These are phyloP conservation scores for Phytophthora palmivora DNA, from an alignment of 352 stramenopile species.

Conservation along the genomic window DNA sequence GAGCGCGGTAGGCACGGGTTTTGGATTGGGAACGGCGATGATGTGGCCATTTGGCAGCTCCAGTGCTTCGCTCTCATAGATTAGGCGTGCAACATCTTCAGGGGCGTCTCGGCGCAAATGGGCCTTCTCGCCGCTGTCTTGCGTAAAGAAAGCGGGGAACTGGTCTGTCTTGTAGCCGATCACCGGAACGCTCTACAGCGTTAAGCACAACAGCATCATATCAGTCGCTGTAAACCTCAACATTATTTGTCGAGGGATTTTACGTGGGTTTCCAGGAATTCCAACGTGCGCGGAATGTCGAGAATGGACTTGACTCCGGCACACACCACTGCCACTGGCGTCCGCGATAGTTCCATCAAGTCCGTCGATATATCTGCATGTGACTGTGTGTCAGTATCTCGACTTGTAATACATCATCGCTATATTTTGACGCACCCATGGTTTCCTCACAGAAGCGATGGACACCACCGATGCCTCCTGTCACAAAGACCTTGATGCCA, in stretches of 20 bases:
- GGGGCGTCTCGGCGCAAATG: conserved; percentile 89
- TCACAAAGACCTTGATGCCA: conserved; percentile 98
- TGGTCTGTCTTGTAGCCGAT: conserved; percentile 92
- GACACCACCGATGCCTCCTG: conserved; percentile 95
- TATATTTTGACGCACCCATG: conserved; percentile 70
- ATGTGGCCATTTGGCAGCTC: conserved; percentile 88
- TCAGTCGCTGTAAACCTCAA: neutral
- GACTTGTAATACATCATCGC: neutral
- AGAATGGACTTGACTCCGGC: conserved; percentile 99
- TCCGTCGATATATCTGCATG: conserved; percentile 95
- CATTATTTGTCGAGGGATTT: conserved; percentile 2
- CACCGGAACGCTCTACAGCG: conserved; percentile 92
- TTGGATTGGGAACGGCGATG: conserved; percentile 90
- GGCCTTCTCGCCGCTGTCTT: conserved; percentile 87
- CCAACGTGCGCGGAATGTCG: conserved; percentile 96
- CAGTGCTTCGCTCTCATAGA: conserved; percentile 81
- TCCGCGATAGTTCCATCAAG: conserved; percentile 96
- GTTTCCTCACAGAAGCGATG: conserved; percentile 95
- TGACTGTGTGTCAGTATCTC: conserved; percentile 4
- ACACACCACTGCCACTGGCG: conserved; percentile 96
- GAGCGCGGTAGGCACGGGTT: conserved; percentile 77
- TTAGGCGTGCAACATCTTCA: conserved; percentile 87
- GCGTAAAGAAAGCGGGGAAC: conserved; percentile 99
- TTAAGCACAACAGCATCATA: conserved; percentile 3
- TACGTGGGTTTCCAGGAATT: conserved; percentile 97